Conservation (phyloP, 345 rosid species). For the Crucihimalaya himalaica region DNA sequence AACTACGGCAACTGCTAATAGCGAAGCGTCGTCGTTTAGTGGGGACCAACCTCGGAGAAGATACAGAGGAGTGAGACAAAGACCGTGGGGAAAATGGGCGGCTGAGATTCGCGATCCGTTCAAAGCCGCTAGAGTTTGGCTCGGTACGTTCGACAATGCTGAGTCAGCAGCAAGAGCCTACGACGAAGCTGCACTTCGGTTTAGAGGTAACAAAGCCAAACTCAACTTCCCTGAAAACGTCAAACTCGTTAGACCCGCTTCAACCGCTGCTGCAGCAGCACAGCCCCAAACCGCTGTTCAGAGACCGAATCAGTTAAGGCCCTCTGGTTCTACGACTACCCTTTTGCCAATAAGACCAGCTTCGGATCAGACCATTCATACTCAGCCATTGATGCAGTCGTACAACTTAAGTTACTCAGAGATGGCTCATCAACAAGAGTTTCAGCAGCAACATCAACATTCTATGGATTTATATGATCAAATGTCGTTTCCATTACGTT, state of each 20-base stretch:
- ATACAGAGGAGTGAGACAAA: conserved; percentile 86
- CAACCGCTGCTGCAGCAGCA: not conserved
- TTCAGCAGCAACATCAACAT: conserved; percentile 34
- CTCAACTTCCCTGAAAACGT: conserved; percentile 98
- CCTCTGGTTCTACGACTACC: conserved; percentile 45
- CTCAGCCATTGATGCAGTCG: conserved; percentile 33
- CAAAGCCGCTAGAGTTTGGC: conserved; percentile 89
- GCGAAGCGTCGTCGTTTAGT: conserved; percentile 36
- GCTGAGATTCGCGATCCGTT: conserved; percentile 93
- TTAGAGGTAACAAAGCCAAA: conserved; percentile 91
- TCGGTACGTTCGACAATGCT: conserved; percentile 87
- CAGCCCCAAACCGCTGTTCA: conserved; percentile 22
- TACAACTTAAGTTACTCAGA: conserved; percentile 36
- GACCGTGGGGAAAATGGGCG: conserved; percentile 99
- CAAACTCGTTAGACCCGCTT: conserved; percentile 47
- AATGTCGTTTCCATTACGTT: conserved; percentile 44
- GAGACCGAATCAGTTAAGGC: conserved; percentile 33
- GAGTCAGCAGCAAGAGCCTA: conserved; percentile 91
- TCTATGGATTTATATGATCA: conserved; percentile 46
- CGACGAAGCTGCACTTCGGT: conserved; percentile 79
- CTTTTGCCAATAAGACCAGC: conserved; percentile 44
- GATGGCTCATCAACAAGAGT: conserved; percentile 29
- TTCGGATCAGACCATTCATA: conserved; percentile 29
- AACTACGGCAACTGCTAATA: conserved; percentile 1
- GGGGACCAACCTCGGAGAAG: conserved; percentile 55